These are phyloP conservation scores for Darksidea phi DNA, from an alignment of 495 filamentous ascomycete genomes.

Conservation along the genomic window DNA sequence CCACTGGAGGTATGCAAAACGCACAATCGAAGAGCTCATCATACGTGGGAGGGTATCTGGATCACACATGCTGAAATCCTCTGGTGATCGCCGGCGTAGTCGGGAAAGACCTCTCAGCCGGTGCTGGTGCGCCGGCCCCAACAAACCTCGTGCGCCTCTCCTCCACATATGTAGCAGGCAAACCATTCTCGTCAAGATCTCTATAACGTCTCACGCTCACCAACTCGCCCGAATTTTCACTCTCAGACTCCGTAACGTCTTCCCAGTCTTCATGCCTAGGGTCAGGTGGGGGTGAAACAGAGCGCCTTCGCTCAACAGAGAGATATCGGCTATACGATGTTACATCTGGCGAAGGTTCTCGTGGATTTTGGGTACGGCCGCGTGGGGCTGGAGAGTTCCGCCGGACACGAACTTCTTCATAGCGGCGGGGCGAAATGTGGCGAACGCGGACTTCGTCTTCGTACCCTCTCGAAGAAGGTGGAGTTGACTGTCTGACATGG, in stretches of 20 bases:
- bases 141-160: conserved; percentile 12
- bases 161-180: conserved; percentile 22
- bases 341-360: neutral
- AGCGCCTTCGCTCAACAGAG: neutral
- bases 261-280: conserved; percentile 15
- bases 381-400: neutral
- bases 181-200: conserved; percentile 23
- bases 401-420: neutral
- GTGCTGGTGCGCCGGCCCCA: neutral
- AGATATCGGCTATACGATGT: neutral
- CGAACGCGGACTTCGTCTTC: conserved; percentile 6
- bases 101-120: neutral
- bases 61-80: too few relatives aligned
- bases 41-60: too few relatives aligned
- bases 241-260: conserved; percentile 16
- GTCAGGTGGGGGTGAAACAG: neutral
- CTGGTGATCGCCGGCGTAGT: neutral
- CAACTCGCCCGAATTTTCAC: conserved; percentile 12
- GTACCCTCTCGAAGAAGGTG: conserved; percentile 6
- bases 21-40: too few relatives aligned
- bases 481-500: neutral
- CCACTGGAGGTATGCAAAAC: too few relatives aligned
- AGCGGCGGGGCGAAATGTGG: neutral
- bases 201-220: conserved; percentile 17
- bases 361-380: neutral